Evolutionary conservation across 1,284 basidiomycete species (phyloP), one percentile per base, ranked within the genome.

Genomic region (Meripilus lineatus): DNA sequence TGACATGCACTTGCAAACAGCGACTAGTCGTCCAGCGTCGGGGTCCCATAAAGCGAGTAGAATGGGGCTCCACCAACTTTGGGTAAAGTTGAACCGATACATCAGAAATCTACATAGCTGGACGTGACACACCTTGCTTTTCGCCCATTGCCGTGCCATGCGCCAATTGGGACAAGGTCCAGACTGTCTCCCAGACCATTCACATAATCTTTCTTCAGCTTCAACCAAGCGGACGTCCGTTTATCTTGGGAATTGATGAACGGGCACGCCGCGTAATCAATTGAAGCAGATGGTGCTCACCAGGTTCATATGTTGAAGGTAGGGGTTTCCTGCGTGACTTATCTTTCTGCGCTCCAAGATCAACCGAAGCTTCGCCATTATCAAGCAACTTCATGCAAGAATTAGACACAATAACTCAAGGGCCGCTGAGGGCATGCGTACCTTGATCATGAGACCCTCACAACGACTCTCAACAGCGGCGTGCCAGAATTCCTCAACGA

Each of bases 371-470:
- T 46, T 71, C 66, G 17, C 68, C 68, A 50, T 66, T 72, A 51
- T 85, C 81, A 23, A 86, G 68, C 22, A 87, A 66, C 84, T 87
- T 50, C 46, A 24, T 22, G 32, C 32, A 35, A 14, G 32, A 26
- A 35, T 48, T 36, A 68, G 66, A 41, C 46, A 46, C 32, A 22
- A 49, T 50, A 5, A 24, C 32, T 41, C 25, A 11, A 45, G 8
- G 32, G 25, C 25, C 42, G 48, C 50, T 46, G 43, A 48, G 39
- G 21, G 26, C 18, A 21, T 41, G 46, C 75, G 55, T 17, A 91
- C 85, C 70, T 96, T 97, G 58, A 96, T 79, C 93, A 97, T 95
- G 52, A 96, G 71, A 4, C 93, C 93, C 63, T 97, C 93, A 48
- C 88, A 91, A 46, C 84, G 84, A 60, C 82, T 82, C 56, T 83